Base-by-base conservation (phyloP, 345 rosid genomes). In the Hibiscus syriacus region DNA sequence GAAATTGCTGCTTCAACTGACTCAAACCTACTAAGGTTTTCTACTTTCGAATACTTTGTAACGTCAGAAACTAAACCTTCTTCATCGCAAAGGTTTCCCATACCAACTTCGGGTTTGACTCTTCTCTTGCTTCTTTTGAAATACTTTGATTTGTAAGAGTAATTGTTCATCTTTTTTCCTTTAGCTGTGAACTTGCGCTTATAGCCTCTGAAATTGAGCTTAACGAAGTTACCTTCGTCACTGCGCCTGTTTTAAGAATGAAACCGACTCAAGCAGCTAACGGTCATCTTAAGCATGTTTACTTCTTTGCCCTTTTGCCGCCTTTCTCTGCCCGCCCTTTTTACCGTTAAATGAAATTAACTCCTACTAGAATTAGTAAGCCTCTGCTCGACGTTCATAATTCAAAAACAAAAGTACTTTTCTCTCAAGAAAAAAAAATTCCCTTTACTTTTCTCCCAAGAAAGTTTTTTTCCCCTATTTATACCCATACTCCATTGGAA, bases 161-260 rank as follows among this genome's bases (percentile, higher is more conserved):
- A 70, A 41, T 73, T 71, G 12, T 70, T 71, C 14, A 52, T 68
- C 36, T 77, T 75, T 22, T 78, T 79, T 55, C 85, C 82, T 80
- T 82, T 74, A 70, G 77, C 79, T 0, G 68, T 65, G 70, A 90
- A 94, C 82, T 83, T 94, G 69, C 89, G 84, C 19, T 80, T 83
- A 50, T 70, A 70, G 17, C 82, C 74, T n/a, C 76, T 90, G 70
- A 89, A 61, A 66, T 91, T 87, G 45, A 87, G 80, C 83, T 77
- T 91, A 36, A 94, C 97, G 65, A 94, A 94, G 76, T 94, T 94
- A 59, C 99, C 99, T 73, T 91, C 96, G n/a, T 74, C 76, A 49
- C 80, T 79, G 30, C 74, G 59, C 34, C 83, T 70, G 71, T 56
- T 55, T 16, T 3, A n/a, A n/a, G n/a, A 74, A 59, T 2, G 75